phyloP scores from a whole-genome alignment of 176 grass and related monocot genomes.

The Aegilops longissima region DNA sequence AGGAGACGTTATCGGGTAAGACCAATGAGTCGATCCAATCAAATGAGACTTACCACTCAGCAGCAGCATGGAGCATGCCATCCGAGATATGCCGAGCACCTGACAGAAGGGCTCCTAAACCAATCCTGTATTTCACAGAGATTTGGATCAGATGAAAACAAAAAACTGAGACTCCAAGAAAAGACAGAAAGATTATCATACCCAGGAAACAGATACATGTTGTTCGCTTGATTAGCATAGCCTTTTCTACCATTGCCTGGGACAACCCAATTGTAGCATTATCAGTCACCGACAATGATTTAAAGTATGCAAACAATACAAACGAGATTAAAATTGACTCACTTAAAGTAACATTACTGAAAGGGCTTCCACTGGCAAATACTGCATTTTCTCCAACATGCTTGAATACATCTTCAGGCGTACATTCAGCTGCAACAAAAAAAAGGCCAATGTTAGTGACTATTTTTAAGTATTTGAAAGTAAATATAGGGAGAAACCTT shows the following conservation, averaged over 20 bases:
- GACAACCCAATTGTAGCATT: constrained; percentile 11
- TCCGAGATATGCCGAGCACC: constrained; percentile 88
- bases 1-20: too few relatives aligned
- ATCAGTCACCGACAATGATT: constrained; percentile 8
- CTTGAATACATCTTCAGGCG: constrained; percentile 89
- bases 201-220: constrained; percentile 99
- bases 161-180: background rate
- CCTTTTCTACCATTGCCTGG: constrained; percentile 70
- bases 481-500: constrained; percentile 45
- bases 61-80: constrained; percentile 86
- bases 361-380: constrained; percentile 98
- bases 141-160: constrained; percentile 32
- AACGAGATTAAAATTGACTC: constrained; percentile 26
- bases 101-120: constrained; percentile 96
- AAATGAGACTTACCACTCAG: constrained; percentile 78
- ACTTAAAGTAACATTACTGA: constrained; percentile 82
- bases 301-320: background rate
- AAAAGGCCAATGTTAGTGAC: constrained; percentile 40
- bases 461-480: constrained; percentile 14
- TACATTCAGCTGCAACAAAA: constrained; percentile 76
- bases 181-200: constrained; percentile 43
- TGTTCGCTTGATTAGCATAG: constrained; percentile 95
- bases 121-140: constrained; percentile 64
- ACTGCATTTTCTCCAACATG: constrained; percentile 82
- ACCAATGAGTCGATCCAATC: background rate